Percentiles rank a stretch among this genome's conserved stretches.
These are phyloP conservation scores for Saturnispora besseyi DNA, from an alignment of 805 yeast genomes.

Conservation along the genomic window DNA sequence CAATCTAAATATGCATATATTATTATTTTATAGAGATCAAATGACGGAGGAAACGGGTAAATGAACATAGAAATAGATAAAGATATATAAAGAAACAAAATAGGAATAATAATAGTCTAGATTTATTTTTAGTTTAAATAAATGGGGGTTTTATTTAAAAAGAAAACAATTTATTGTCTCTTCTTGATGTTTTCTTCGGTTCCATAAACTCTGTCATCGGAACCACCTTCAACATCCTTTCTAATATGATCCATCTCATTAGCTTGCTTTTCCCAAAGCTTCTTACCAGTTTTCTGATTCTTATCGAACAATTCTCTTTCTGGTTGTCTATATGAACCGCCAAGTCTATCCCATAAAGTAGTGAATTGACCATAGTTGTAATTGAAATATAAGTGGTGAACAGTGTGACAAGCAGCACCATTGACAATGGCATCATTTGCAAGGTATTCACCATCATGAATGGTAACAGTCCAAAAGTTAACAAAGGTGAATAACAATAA, in stretches of 20 bases:
- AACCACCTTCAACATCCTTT: conserved; percentile 69
- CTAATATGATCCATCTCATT: conserved; percentile 72
- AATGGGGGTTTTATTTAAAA: not conserved
- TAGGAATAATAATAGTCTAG: too few species aligned
- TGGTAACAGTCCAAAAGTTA: conserved; percentile 97
- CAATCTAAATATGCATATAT: too few species aligned
- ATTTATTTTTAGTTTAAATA: not conserved
- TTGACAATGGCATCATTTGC: conserved; percentile 89
- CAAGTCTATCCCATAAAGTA: conserved; percentile 95
- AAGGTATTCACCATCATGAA: conserved; percentile 94
- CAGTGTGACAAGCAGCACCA: conserved; percentile 98
- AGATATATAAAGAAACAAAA: not conserved
- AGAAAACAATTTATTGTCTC: not conserved
- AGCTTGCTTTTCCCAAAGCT: conserved; percentile 64
- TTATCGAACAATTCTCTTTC: conserved; percentile 77
- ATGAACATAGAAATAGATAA: too few species aligned
- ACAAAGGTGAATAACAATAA: conserved; percentile 79
- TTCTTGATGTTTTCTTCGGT: conserved; percentile 4
- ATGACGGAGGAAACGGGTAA: too few species aligned
- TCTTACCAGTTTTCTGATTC: conserved; percentile 43
- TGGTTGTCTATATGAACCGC: conserved; percentile 88
- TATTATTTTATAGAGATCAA: too few species aligned
- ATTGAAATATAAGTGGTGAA: conserved; percentile 94
- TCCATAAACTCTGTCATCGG: conserved; percentile 65
- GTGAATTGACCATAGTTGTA: conserved; percentile 98